Evolutionary conservation across 2,329 filamentous ascomycete genomes (phyloP), one percentile per base, ranked within the genome.

Genomic region (Penicillium corylophilum): DNA sequence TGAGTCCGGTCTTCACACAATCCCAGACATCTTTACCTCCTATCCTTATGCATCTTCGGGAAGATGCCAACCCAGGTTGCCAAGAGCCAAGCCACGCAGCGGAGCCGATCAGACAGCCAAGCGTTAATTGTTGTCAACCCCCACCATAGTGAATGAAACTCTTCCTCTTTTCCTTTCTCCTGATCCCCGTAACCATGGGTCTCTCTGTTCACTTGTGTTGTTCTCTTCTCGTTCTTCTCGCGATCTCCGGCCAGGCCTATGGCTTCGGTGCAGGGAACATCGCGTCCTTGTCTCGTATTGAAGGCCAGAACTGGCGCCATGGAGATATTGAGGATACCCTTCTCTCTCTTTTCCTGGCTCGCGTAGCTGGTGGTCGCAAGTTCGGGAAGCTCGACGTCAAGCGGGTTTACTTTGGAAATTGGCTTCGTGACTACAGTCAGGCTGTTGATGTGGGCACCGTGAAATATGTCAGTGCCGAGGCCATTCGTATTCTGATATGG

Each of bases 321-420:
- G 89, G 89, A 66, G 92, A 96, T 72, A 95, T 96, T 65, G 92
- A 96, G 78, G 92, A 96, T 77, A 87, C 88, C 29, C 84, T 96
- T 49, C 83, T 95, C 53, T 85, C 82, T 54, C 78, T 96, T 24
- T 74, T 85, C 42, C 82, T 87, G 69, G 83, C 85, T 39, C 79
- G 81, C 54, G 79, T 80, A 36, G 79, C 81, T 33, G 84, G 83
- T 57, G 82, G 82, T 62, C 91, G 92, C 78, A 95, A 92, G 67
- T 96, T 95, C 74, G 84, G 82, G 77, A 94, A 94, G 77, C 83
- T 95, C 66, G 88, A 86, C 67, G 88, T 96, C 56, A 89, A 92
- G 58, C 84, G 91, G 55, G 89, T 95, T 57, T 96, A 96, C 77
- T 96, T 96, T 76, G 92, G 92, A 59, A 96, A 96, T 77, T 96